These are phyloP conservation scores for Suillus decipiens DNA, from an alignment of 768 basidiomycete species.

Conservation along the genomic window DNA sequence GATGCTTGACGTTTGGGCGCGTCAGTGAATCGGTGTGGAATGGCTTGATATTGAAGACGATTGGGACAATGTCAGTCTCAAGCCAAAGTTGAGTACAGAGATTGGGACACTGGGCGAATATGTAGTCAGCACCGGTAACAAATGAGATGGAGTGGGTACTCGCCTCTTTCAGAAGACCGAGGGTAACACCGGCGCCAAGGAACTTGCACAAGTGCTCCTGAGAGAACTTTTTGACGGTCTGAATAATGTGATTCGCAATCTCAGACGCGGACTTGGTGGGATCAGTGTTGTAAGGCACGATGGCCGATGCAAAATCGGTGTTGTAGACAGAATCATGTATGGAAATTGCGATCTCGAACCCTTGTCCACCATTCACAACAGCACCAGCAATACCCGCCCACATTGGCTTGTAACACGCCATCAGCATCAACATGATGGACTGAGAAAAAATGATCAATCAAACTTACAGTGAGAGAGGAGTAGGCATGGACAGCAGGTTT, in stretches of 20 bases:
- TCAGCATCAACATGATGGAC: slow-evolving; percentile 12
- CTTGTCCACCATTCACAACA: slow-evolving; percentile 56
- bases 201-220: slow-evolving; percentile 83
- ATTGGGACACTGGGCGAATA: slow-evolving; percentile 59
- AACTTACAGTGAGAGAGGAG: slow-evolving; percentile 66
- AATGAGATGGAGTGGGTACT: slow-evolving; percentile 16
- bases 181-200: slow-evolving; percentile 78
- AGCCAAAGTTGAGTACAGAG: slow-evolving; percentile 86
- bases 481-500: slow-evolving; percentile 58
- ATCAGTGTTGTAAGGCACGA: slow-evolving; percentile 53
- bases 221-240: slow-evolving; percentile 71
- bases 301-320: slow-evolving; percentile 70
- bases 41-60: slow-evolving; percentile 84
- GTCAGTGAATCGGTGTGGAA: slow-evolving; percentile 80
- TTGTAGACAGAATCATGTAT: slow-evolving; percentile 85
- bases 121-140: slow-evolving; percentile 21
- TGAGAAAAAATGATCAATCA: slow-evolving; percentile 1
- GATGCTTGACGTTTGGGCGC: slow-evolving; percentile 78
- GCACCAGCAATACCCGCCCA: slow-evolving; percentile 81
- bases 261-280: slow-evolving; percentile 56
- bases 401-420: slow-evolving; percentile 62
- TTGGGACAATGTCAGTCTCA: slow-evolving; percentile 79
- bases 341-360: slow-evolving; percentile 74
- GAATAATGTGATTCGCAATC: slow-evolving; percentile 65
- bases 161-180: slow-evolving; percentile 70